Conservation (phyloP, 108 stramenopile species). For the Pinguiococcus pyrenoidosus region DNA sequence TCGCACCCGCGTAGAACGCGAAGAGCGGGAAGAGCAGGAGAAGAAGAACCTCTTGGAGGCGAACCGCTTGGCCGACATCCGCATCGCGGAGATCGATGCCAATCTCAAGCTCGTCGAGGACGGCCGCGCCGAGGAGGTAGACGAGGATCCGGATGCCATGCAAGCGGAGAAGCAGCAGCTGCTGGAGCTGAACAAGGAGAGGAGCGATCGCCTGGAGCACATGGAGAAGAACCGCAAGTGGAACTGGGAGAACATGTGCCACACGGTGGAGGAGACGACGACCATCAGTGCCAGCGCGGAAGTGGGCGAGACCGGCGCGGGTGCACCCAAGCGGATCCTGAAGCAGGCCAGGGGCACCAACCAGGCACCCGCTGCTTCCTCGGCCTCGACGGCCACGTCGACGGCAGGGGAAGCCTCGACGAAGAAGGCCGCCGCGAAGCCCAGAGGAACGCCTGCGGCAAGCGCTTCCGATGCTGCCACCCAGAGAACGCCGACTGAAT, state of each 20-base stretch:
- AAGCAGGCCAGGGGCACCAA: background rate
- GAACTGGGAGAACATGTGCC: conserved; percentile 93
- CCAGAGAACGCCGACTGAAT: no score
- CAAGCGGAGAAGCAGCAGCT: conserved; percentile 61
- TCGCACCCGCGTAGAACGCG: conserved; percentile 78
- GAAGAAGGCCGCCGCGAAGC: conserved; percentile 1
- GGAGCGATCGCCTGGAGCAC: conserved; percentile 55
- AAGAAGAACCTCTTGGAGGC: conserved; percentile 53
- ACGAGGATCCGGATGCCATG: conserved; percentile 67
- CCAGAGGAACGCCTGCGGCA: conserved; percentile 10
- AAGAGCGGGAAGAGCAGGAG: conserved; percentile 62
- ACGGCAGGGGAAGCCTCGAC: background rate
- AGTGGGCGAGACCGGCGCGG: no score
- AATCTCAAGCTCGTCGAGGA: conserved; percentile 34
- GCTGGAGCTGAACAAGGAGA: conserved; percentile 36
- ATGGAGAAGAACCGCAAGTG: conserved; percentile 92
- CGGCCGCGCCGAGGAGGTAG: conserved; percentile 54
- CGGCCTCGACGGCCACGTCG: conserved; percentile 1
- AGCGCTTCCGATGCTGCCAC: conserved; percentile 1
- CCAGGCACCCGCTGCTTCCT: background rate
- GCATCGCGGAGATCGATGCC: conserved; percentile 59
- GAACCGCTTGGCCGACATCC: conserved; percentile 40
- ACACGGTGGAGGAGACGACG: conserved; percentile 63
- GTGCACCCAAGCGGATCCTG: no score
- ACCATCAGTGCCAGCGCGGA: background rate